A percentile compares a stretch with the other conserved stretches of the same genome.
Evolutionary conservation across 768 basidiomycete species (phyloP).

Genomic region (Boletus sensibilis): DNA sequence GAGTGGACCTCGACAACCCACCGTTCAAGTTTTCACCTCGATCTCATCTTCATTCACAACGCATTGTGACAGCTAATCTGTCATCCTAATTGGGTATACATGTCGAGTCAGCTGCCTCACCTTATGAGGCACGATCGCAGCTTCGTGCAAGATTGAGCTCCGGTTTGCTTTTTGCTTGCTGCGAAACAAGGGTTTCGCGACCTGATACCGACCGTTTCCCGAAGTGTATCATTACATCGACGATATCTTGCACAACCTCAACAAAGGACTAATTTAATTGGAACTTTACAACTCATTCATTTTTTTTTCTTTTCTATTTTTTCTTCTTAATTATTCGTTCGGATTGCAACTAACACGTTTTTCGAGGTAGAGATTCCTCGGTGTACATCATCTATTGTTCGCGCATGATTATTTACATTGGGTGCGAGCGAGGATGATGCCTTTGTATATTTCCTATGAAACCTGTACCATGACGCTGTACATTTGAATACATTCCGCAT

Average conservation of each 20-base stretch:
- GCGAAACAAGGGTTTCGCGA: conserved; percentile 13
- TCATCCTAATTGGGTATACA: conserved; percentile 28
- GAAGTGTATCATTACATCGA: conserved; percentile 21
- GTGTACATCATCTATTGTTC: conserved; percentile 20
- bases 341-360: conserved; percentile 16
- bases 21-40: conserved; percentile 14
- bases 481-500: conserved; percentile 2
- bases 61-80: conserved; percentile 20
- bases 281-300: conserved; percentile 9
- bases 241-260: conserved; percentile 16
- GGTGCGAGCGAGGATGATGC: no score
- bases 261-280: conserved; percentile 21
- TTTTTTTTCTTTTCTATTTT: not conserved
- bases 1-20: conserved; percentile 15
- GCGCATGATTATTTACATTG: conserved; percentile 9
- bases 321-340: conserved; percentile 10
- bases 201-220: conserved; percentile 12
- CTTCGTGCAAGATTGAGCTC: not conserved
- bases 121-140: not conserved
- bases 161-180: not conserved
- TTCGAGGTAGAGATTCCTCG: conserved; percentile 11
- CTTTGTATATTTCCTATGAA: conserved; percentile 19
- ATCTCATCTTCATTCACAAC: conserved; percentile 19
- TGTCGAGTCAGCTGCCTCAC: conserved; percentile 11
- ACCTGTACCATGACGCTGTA: conserved; percentile 20